Base-by-base conservation (phyloP, 2,329 filamentous ascomycete genomes). In the Rhynchosporium graminicola region DNA sequence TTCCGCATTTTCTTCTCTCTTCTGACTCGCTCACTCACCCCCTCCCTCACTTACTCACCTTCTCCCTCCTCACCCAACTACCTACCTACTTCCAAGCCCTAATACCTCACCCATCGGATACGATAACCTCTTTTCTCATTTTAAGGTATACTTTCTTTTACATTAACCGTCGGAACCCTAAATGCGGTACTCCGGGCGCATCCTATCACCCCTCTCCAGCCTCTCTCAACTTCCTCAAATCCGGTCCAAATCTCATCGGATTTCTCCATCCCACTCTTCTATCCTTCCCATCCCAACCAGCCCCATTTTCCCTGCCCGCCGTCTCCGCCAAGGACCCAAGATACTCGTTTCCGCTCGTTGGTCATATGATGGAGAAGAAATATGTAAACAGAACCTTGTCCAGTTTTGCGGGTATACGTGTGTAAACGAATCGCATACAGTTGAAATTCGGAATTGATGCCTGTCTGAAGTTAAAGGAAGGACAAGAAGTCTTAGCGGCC, bases 241-340 rank as follows among this genome's bases (percentile, higher is more conserved):
- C 20, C 43, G 3, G 6, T 15, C 20, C 43, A 46, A n/a, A 46
- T 15, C 13, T 13, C 42, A 48, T 48, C 52, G 52, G 52, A 31
- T 36, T n/a, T 56, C 38, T 43, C 52, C 52, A 29, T 3, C 3
- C 50, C 29, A 6, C 52, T 9, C 6, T 26, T 26, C 38, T 2
- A 13, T 5, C 36, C 20, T 26, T 28, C 31, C 52, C 52, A 29
- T 42, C 36, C 52, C 38, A n/a, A 20, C n/a, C n/a, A 43, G 40
- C 10, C 13, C 1, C 46, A 20, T 20, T 20, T 48, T 29, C 52
- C 50, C 28, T 9, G 15, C 26, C 52, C 26, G 28, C 52, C 52
- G 36, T 38, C 36, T 43, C 52, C 12, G 38, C 52, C 52, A 43
- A 43, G 26, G 15, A 31, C 51, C 51, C 42, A 43, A 43, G 42